phyloP scores from a whole-genome alignment of 2,329 filamentous ascomycete genomes.

The Ramularia collo-cygni region DNA sequence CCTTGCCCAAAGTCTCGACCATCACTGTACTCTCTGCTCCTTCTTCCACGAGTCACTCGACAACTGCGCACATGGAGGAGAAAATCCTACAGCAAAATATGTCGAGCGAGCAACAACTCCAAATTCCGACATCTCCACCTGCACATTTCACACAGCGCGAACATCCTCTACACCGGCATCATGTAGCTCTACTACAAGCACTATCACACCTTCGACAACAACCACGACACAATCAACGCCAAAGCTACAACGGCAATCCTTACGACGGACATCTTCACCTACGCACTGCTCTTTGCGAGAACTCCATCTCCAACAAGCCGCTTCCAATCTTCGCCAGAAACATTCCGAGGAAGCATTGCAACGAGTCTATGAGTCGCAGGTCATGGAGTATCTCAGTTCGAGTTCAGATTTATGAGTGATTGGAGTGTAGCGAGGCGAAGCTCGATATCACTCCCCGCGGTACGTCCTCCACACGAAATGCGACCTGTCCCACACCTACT shows the following conservation, averaged over 20 bases:
- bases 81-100: conserved; percentile 1
- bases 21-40: conserved; percentile 20
- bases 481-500: too few relatives aligned
- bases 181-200: conserved; percentile 11
- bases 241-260: conserved; percentile 9
- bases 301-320: conserved; percentile 18
- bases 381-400: conserved; percentile 3
- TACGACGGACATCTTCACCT: conserved; percentile 24
- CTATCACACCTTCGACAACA: conserved; percentile 9
- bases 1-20: conserved; percentile 10
- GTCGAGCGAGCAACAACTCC: conserved; percentile 9
- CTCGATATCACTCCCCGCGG: too few relatives aligned
- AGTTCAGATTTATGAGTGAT: conserved; percentile 10
- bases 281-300: conserved; percentile 24
- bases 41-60: conserved; percentile 13
- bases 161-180: conserved; percentile 2
- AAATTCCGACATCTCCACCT: conserved; percentile 2
- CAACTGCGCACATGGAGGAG: conserved; percentile 6
- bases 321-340: conserved; percentile 12
- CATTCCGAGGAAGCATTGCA: conserved; percentile 27
- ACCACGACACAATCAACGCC: conserved; percentile 5
- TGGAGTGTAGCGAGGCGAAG: conserved; percentile 5
- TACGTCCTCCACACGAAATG: too few relatives aligned
- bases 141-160: conserved; percentile 21
- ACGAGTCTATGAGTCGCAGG: conserved; percentile 27